Evolutionary conservation across 2,329 filamentous ascomycete species (phyloP).

Genomic region (Epichloe coenophiala): DNA sequence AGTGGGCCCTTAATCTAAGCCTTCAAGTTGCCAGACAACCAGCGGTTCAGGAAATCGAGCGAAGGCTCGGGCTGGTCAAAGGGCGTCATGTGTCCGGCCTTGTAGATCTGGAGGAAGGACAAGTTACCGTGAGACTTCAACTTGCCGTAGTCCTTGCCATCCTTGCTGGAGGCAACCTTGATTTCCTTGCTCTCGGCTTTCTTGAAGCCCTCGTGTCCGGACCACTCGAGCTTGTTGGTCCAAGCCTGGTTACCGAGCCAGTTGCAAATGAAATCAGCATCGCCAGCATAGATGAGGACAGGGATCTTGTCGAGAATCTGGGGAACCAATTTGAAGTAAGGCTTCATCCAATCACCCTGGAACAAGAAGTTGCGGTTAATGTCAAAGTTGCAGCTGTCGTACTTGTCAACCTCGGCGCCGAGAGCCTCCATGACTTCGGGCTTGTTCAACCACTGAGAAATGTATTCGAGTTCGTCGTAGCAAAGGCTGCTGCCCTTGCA

Average conservation of each 20-base stretch:
- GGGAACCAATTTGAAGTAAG: slow-evolving; percentile 84
- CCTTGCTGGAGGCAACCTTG: slow-evolving; percentile 33
- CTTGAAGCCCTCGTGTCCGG: slow-evolving; percentile 70
- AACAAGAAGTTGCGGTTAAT: slow-evolving; percentile 99
- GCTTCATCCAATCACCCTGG: slow-evolving; percentile 98
- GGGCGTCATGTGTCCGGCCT: slow-evolving; percentile 94
- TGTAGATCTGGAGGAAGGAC: slow-evolving; percentile 81
- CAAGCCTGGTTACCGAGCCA: slow-evolving; percentile 97
- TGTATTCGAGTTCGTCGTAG: slow-evolving; percentile 84
- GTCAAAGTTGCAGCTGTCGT: slow-evolving; percentile 96
- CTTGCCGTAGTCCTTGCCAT: slow-evolving; percentile 46
- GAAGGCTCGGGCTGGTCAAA: slow-evolving; percentile 87
- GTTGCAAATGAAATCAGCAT: slow-evolving; percentile 88
- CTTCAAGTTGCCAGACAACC: slow-evolving; percentile 76
- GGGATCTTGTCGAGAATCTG: slow-evolving; percentile 80
- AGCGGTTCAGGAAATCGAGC: slow-evolving; percentile 89
- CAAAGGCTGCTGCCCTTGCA: slow-evolving; percentile 86
- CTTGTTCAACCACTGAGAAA: slow-evolving; percentile 78
- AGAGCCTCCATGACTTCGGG: slow-evolving; percentile 71
- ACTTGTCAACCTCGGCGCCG: slow-evolving; percentile 75
- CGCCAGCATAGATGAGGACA: slow-evolving; percentile 85
- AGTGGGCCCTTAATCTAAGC: slow-evolving; percentile 13
- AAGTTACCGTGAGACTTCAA: slow-evolving; percentile 89
- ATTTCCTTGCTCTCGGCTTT: slow-evolving; percentile 59
- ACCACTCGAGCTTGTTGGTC: slow-evolving; percentile 88